phyloP scores from a whole-genome alignment of 345 rosid genomes.

The Abelmoschus esculentus region DNA sequence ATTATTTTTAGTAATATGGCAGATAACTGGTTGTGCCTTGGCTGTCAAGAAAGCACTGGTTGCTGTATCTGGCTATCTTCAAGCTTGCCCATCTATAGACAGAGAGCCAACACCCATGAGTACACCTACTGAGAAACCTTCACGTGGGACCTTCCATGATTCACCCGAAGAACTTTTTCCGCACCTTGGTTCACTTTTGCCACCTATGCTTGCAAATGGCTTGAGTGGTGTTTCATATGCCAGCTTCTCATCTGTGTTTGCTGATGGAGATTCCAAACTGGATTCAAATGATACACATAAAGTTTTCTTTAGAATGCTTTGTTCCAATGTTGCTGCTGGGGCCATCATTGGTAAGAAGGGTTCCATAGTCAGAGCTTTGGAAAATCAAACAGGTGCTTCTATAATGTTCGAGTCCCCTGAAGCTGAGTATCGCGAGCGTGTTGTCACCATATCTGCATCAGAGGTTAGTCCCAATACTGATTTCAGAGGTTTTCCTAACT shows the following conservation, averaged over 20 bases:
- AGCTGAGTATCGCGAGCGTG: conserved; percentile 30
- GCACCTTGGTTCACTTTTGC: conserved; percentile 29
- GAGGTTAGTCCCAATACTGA: conserved; percentile 38
- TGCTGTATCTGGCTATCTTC: background rate
- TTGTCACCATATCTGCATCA: conserved; percentile 49
- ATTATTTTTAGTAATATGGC: conserved; percentile 7
- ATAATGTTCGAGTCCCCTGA: conserved; percentile 31
- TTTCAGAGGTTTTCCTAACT: background rate
- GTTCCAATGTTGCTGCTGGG: conserved; percentile 44
- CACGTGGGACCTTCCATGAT: conserved; percentile 21
- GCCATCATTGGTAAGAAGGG: conserved; percentile 66
- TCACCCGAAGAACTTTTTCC: conserved; percentile 47
- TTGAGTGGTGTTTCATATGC: conserved; percentile 12
- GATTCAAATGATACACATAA: conserved; percentile 12
- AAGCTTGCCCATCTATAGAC: conserved; percentile 23
- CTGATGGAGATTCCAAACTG: conserved; percentile 13
- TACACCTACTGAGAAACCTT: conserved; percentile 25
- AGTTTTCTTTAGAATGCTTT: conserved; percentile 47
- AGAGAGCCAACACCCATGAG: conserved; percentile 8
- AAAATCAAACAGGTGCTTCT: conserved; percentile 58
- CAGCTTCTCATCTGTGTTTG: conserved; percentile 17
- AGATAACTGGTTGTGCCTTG: conserved; percentile 42
- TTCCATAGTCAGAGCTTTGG: conserved; percentile 39
- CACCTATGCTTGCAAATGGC: conserved; percentile 18
- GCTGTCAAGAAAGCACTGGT: background rate